phyloP scores from a whole-genome alignment of 257 asterid genomes.

The Nicotiana sylvestris region DNA sequence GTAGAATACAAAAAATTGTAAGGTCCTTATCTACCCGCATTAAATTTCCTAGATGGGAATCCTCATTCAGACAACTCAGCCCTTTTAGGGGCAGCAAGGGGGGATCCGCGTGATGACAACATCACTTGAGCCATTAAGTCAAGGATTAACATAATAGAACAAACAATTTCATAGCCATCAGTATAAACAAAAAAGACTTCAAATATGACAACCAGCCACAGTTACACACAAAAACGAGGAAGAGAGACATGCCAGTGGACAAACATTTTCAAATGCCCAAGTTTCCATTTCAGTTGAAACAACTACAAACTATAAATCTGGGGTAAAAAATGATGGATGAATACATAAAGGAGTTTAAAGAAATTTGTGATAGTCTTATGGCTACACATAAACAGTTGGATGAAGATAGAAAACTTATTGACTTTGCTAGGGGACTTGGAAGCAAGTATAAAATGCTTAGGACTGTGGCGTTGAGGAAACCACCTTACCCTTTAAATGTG shows the following conservation, averaged over 20 bases:
- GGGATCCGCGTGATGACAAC: neutral
- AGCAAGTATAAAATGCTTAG: too few species aligned
- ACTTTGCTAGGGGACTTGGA: too few species aligned
- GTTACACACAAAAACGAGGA: neutral
- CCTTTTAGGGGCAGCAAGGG: neutral
- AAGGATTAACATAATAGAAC: neutral
- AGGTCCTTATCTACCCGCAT: neutral
- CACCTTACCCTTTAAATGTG: neutral
- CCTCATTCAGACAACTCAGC: neutral
- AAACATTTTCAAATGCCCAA: neutral
- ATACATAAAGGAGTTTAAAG: too few species aligned
- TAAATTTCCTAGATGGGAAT: neutral
- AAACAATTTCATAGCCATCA: neutral
- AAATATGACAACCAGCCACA: conserved; percentile 22
- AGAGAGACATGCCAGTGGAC: neutral
- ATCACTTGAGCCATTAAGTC: neutral
- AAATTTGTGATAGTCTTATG: too few species aligned
- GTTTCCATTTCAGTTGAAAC: neutral
- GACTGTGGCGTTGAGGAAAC: too few species aligned
- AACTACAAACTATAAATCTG: too few species aligned
- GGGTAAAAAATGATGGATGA: too few species aligned
- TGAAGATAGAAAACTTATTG: too few species aligned
- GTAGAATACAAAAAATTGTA: neutral
- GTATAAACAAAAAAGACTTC: neutral
- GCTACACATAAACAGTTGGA: too few species aligned